Percentiles rank a stretch among this genome's conserved stretches.
Evolutionary conservation across 2,329 filamentous ascomycete species (phyloP).

Genomic region (Pseudonectria buxi): DNA sequence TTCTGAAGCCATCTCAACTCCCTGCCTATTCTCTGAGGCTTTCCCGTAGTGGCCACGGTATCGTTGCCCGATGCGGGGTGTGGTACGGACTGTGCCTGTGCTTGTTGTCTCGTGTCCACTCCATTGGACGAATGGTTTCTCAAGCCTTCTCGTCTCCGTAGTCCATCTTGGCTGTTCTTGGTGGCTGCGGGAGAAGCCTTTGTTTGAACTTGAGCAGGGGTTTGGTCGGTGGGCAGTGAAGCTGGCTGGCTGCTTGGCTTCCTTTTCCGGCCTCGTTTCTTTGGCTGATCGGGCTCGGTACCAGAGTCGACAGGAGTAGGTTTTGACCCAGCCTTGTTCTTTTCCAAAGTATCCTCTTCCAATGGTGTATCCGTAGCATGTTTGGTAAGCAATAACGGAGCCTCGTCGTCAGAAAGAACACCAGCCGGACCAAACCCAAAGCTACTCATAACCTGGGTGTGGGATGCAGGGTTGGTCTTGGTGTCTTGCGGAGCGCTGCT

Average conservation of each 20-base stretch:
- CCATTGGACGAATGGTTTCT: too few species aligned
- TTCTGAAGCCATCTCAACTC: constrained; percentile 14
- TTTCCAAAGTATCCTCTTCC: neutral
- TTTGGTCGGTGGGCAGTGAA: too few species aligned
- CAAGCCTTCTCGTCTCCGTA: too few species aligned
- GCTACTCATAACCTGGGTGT: neutral
- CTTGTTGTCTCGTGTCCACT: too few species aligned
- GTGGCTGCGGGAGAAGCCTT: too few species aligned
- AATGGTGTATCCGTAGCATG: constrained; percentile 3
- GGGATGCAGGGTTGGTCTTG: neutral
- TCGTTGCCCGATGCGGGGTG: neutral
- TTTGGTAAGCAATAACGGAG: constrained; percentile 21
- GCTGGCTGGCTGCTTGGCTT: too few species aligned
- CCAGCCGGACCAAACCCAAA: constrained; percentile 8
- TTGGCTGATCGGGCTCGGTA: too few species aligned
- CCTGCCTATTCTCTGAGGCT: neutral
- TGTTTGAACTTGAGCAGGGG: too few species aligned
- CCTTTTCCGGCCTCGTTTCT: too few species aligned
- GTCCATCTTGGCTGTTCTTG: too few species aligned
- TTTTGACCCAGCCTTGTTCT: neutral
- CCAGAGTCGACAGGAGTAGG: too few species aligned
- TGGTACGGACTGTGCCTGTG: too few species aligned
- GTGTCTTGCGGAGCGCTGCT: constrained; percentile 14
- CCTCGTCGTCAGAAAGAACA: constrained; percentile 31
- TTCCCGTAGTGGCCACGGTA: constrained; percentile 7